Base-by-base conservation (phyloP, 139 green algal genomes). In the Medakamo hakoo region DNA sequence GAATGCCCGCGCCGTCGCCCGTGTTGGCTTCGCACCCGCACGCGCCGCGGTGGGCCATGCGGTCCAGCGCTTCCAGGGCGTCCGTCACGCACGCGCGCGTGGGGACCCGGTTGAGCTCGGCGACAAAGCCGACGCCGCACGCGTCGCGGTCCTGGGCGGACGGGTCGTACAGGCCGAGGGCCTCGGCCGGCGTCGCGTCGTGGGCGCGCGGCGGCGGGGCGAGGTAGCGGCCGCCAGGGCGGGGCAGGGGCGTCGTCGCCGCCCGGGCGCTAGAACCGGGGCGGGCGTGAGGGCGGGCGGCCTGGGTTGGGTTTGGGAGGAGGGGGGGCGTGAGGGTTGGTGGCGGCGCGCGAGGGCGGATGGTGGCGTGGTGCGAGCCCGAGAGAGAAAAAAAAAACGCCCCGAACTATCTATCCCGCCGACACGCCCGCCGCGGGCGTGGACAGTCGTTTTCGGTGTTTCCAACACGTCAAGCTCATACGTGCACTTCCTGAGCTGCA, bases 1-100 rank as follows among this genome's bases (percentile, higher is more conserved):
- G 73, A 68, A 97, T 94, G 30, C 91, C 91, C 1, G 91, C 91
- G 30, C 91, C 91, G 63, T 97, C 90, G 55, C 61, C 69, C 31
- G 91, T 95, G 74, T 96, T 96, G 4, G 71, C 75, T 68, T 97
- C 91, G 68, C 91, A 97, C 4, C 91, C 91, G 71, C 91, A 97
- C 19, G 86, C 91, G 14, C 91, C 86, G 21, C 90, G 73, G 66
- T 96, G 89, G 1, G 77, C 72, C 86, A 95, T 95, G 40, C 88
- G 76, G 18, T 78, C 60, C 14, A 95, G 76, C 90, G 96, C 96
- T 63, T 86, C 82, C 29, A 97, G 76, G 1, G 88, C 86, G 62
- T 97, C 87, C 4, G 66, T 82, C 9, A 97, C 81, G 24, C 76
- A 84, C 30, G 74, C 73, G 4, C 87, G 76, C 4, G 73, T 81